A percentile compares a stretch with the other conserved stretches of the same genome.
phyloP scores from a whole-genome alignment of 2,329 filamentous ascomycete species.

The Cytospora paraplurivora region DNA sequence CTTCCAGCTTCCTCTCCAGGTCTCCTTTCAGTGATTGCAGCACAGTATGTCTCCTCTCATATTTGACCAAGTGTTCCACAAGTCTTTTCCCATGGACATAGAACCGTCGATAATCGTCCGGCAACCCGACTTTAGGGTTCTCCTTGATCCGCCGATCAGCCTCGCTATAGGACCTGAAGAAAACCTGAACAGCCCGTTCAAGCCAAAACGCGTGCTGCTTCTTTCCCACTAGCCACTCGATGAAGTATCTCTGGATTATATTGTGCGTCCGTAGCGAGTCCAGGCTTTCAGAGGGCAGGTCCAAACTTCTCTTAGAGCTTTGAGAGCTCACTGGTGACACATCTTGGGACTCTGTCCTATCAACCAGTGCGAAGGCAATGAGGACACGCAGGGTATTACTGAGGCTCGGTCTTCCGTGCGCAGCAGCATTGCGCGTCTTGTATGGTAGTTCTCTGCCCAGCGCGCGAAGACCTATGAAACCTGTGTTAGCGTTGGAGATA shows the following conservation, averaged over 20 bases:
- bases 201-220: constrained; percentile 51
- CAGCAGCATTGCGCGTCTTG: constrained; percentile 43
- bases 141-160: constrained; percentile 48
- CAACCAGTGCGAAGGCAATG: constrained; percentile 55
- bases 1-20: constrained; percentile 42
- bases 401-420: constrained; percentile 40
- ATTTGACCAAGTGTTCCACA: constrained; percentile 45
- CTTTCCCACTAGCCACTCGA: constrained; percentile 47
- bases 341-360: constrained; percentile 51
- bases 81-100: constrained; percentile 54
- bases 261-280: constrained; percentile 55
- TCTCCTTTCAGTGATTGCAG: constrained; percentile 37
- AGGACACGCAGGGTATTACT: constrained; percentile 54
- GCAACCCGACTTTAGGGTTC: constrained; percentile 45
- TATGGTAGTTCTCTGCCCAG: constrained; percentile 47
- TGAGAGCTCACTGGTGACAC: constrained; percentile 45
- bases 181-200: constrained; percentile 49
- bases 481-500: constrained; percentile 1
- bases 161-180: constrained; percentile 51
- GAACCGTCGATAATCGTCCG: constrained; percentile 56
- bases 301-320: constrained; percentile 42
- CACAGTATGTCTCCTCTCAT: constrained; percentile 38
- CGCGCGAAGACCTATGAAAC: constrained; percentile 44
- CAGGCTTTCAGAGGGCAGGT: constrained; percentile 47
- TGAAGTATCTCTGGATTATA: constrained; percentile 56